Evolutionary conservation across 2,329 filamentous ascomycete genomes (phyloP).

Genomic region (Peltaster fructicola): DNA sequence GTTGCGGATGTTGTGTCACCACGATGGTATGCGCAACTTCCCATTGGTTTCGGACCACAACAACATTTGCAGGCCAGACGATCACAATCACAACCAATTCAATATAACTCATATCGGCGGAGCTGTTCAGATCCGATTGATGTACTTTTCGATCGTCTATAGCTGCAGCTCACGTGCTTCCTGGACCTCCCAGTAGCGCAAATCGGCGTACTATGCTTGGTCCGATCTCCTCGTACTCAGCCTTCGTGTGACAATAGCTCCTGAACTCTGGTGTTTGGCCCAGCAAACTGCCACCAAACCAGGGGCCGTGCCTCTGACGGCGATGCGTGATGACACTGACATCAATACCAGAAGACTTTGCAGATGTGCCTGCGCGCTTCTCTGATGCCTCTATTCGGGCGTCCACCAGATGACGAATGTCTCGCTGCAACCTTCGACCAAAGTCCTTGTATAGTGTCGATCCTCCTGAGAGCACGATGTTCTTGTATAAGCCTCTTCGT

Average conservation of each 20-base stretch:
- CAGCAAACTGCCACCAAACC: constrained; percentile 93
- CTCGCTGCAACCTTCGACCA: constrained; percentile 82
- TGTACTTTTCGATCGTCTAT: too few species aligned
- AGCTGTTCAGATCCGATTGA: too few species aligned
- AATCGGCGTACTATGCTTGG: constrained; percentile 92
- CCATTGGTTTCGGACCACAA: too few species aligned
- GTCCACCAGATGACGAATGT: constrained; percentile 92
- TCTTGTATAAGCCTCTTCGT: constrained; percentile 93
- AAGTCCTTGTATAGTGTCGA: constrained; percentile 99
- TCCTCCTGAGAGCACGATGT: constrained; percentile 93
- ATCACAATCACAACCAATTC: too few species aligned
- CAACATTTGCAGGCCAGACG: too few species aligned
- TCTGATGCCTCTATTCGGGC: constrained; percentile 85
- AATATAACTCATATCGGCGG: too few species aligned
- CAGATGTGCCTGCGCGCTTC: constrained; percentile 65
- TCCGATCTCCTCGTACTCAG: constrained; percentile 82
- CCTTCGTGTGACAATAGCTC: constrained; percentile 81
- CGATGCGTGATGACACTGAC: constrained; percentile 97
- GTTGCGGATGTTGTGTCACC: too few species aligned
- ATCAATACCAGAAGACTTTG: constrained; percentile 82
- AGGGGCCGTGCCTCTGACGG: constrained; percentile 89
- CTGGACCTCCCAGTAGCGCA: constrained; percentile 79
- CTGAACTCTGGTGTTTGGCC: constrained; percentile 97
- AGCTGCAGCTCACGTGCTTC: constrained; percentile 44
- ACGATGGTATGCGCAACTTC: too few species aligned